phyloP scores from a whole-genome alignment of 306 rosid genomes.

The Erythrophleum fordii region DNA sequence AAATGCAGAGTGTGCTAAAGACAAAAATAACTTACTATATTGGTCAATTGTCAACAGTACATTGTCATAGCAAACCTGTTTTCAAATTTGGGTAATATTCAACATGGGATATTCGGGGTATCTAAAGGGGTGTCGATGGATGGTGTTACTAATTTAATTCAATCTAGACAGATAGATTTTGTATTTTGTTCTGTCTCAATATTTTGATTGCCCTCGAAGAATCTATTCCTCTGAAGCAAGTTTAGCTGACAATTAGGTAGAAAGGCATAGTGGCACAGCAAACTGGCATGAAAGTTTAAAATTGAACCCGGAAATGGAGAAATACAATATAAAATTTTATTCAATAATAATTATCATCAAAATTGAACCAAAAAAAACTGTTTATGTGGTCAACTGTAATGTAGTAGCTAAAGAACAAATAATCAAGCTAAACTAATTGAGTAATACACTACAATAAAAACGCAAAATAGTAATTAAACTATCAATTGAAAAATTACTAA shows the following conservation, averaged over 20 bases:
- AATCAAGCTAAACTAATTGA: too few species aligned
- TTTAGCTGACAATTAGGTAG: not conserved
- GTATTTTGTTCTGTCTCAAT: conserved; percentile 38
- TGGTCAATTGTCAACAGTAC: conserved; percentile 28
- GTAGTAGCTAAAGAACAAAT: too few species aligned
- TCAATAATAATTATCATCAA: too few species aligned
- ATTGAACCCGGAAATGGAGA: too few species aligned
- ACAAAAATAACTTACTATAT: not conserved
- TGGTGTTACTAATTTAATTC: conserved; percentile 3
- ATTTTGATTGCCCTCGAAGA: conserved; percentile 31
- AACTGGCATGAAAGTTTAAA: too few species aligned
- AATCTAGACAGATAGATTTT: conserved; percentile 14
- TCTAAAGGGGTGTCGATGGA: not conserved
- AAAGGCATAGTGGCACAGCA: too few species aligned
- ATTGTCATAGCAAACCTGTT: not conserved
- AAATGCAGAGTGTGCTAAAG: not conserved
- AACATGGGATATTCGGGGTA: conserved; percentile 38
- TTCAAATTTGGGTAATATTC: not conserved
- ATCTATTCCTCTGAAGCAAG: not conserved
- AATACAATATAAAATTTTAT: too few species aligned
- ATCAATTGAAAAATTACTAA: too few species aligned
- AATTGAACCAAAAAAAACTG: too few species aligned
- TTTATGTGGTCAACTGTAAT: too few species aligned
- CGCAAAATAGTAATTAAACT: too few species aligned
- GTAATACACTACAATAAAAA: too few species aligned